Conservation (phyloP, 2,329 filamentous ascomycete genomes). For the Stagonosporopsis rhizophila region DNA sequence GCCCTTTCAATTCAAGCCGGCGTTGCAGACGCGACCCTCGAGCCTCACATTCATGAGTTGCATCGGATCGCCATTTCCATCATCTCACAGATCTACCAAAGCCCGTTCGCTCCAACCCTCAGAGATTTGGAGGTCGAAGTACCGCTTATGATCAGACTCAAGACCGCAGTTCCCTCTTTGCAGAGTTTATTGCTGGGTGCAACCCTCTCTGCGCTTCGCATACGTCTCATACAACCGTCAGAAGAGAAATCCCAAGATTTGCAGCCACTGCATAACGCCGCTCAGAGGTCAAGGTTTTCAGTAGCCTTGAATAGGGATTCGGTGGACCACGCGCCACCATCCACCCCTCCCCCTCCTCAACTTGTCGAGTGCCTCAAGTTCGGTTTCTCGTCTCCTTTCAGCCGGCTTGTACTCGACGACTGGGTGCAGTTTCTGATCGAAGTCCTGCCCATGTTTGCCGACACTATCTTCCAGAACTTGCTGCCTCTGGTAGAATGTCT, state of each 20-base stretch:
- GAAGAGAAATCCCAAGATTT: slow-evolving; percentile 32
- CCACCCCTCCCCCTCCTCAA: slow-evolving; percentile 65
- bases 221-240: slow-evolving; percentile 52
- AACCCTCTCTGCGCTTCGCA: slow-evolving; percentile 75
- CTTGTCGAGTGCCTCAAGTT: slow-evolving; percentile 85
- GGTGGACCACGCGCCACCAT: slow-evolving; percentile 43
- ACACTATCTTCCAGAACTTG: slow-evolving; percentile 86
- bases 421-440: slow-evolving; percentile 89
- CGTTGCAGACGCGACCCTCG: slow-evolving; percentile 40
- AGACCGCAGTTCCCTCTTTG: slow-evolving; percentile 66
- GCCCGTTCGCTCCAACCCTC: slow-evolving; percentile 66
- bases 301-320: slow-evolving; percentile 39
- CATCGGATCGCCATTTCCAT: slow-evolving; percentile 74
- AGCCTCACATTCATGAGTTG: slow-evolving; percentile 65
- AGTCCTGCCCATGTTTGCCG: slow-evolving; percentile 82
- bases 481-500: slow-evolving; percentile 91
- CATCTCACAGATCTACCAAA: slow-evolving; percentile 68
- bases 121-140: slow-evolving; percentile 73
- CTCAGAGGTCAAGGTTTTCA: slow-evolving; percentile 42
- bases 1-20: slow-evolving; percentile 61
- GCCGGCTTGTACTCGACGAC: slow-evolving; percentile 81
- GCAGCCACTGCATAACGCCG: slow-evolving; percentile 26
- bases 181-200: slow-evolving; percentile 81
- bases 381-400: slow-evolving; percentile 77
- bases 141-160: slow-evolving; percentile 72